Conservation (phyloP, 805 yeast genomes). For the Suhomyces xylopsoci region DNA sequence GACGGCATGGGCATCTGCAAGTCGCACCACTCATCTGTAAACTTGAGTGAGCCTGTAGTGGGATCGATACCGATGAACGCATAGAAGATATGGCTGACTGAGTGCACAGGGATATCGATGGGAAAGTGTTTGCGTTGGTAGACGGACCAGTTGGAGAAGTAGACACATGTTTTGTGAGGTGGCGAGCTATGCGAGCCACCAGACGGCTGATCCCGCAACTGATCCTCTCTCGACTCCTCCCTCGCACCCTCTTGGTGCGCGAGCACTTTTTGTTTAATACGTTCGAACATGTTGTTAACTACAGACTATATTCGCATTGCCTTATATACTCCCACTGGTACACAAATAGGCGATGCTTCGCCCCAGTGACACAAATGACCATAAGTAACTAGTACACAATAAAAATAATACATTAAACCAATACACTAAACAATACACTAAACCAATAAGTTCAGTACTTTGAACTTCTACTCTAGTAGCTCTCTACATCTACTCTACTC, state of each 20-base stretch:
- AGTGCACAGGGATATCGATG: conserved; percentile 53
- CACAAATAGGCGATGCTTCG: not conserved
- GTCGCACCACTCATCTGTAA: conserved; percentile 70
- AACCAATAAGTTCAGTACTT: too few relatives aligned
- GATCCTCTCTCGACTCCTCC: too few relatives aligned
- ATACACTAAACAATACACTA: too few relatives aligned
- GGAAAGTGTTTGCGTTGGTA: conserved; percentile 50
- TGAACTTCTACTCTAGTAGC: too few relatives aligned
- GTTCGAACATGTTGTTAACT: not conserved
- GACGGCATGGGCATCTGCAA: conserved; percentile 36
- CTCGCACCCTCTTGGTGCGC: too few relatives aligned
- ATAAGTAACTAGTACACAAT: too few relatives aligned
- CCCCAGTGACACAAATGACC: too few relatives aligned
- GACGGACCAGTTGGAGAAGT: conserved; percentile 50
- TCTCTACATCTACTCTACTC: too few relatives aligned
- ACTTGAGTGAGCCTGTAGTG: conserved; percentile 48
- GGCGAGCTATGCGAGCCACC: too few relatives aligned
- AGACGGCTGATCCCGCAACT: too few relatives aligned
- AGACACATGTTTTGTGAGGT: conserved; percentile 31
- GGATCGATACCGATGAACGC: conserved; percentile 67
- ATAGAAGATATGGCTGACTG: conserved; percentile 68
- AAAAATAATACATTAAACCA: too few relatives aligned
- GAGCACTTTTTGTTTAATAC: not conserved
- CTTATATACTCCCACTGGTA: not conserved
- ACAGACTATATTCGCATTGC: too few relatives aligned